phyloP scores from a whole-genome alignment of 345 rosid species.

The Pseudoturritis turrita region DNA sequence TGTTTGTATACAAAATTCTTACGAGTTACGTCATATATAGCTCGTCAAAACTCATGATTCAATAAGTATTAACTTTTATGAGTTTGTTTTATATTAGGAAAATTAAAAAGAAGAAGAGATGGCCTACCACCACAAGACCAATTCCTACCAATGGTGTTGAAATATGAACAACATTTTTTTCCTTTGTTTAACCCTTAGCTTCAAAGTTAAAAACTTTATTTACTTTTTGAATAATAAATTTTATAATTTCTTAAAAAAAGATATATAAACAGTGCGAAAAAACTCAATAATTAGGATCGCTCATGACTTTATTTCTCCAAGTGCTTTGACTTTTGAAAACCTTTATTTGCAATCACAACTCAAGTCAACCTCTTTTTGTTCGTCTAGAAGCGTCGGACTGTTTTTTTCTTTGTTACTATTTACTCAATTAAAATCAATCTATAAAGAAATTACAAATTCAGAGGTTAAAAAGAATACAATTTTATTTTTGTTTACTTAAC shows the following conservation, averaged over 20 bases:
- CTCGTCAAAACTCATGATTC: too few species aligned
- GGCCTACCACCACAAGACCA: constrained; percentile 18
- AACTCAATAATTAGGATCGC: constrained; percentile 16
- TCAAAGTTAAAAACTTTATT: not conserved
- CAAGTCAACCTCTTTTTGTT: constrained; percentile 28
- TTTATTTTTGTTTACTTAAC: too few species aligned
- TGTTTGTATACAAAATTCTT: too few species aligned
- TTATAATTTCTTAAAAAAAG: not conserved
- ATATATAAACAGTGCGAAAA: constrained; percentile 18
- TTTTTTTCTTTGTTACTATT: not conserved
- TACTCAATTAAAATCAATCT: too few species aligned
- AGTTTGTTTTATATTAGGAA: not conserved
- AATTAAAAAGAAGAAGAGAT: not conserved
- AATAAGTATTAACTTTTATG: not conserved
- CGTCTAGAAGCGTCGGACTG: constrained; percentile 1
- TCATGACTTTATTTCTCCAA: constrained; percentile 3
- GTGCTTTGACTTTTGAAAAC: constrained; percentile 31
- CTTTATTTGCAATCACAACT: not conserved
- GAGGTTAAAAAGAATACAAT: too few species aligned
- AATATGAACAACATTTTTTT: not conserved
- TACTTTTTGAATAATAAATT: not conserved
- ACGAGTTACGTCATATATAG: too few species aligned
- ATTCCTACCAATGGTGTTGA: constrained; percentile 13
- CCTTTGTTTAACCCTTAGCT: constrained; percentile 2
- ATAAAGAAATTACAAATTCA: too few species aligned